Evolutionary conservation across 1,284 basidiomycete genomes (phyloP).

Genomic region (Hypsizygus ulmarius): DNA sequence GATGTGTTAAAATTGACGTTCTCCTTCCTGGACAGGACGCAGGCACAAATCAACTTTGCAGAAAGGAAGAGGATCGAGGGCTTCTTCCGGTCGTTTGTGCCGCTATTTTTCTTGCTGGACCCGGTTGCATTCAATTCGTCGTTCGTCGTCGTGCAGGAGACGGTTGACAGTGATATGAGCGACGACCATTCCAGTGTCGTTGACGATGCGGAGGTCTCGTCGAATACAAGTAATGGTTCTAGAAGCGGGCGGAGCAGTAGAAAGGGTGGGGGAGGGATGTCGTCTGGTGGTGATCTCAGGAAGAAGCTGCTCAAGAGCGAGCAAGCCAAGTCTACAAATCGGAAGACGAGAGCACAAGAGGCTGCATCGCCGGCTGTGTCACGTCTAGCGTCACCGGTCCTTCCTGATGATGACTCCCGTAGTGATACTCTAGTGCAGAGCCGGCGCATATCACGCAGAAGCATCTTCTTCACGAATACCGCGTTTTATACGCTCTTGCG

Average conservation of each 20-base stretch:
- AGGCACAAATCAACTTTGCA: constrained; percentile 64
- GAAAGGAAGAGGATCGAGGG: constrained; percentile 85
- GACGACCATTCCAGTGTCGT: constrained; percentile 47
- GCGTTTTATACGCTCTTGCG: constrained; percentile 85
- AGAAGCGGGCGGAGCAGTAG: constrained; percentile 28
- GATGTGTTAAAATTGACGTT: constrained; percentile 88
- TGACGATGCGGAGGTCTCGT: constrained; percentile 51
- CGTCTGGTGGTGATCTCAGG: constrained; percentile 59
- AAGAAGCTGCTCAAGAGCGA: constrained; percentile 77
- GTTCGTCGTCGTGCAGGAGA: constrained; percentile 50
- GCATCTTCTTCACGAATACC: constrained; percentile 87
- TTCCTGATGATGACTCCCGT: constrained; percentile 43
- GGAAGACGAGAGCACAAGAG: constrained; percentile 54
- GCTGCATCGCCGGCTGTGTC: constrained; percentile 40
- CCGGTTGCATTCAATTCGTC: constrained; percentile 68
- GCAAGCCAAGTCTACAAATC: constrained; percentile 65
- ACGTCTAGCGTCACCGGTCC: constrained; percentile 56
- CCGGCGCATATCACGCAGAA: constrained; percentile 39
- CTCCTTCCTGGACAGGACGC: constrained; percentile 89
- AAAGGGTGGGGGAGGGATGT: constrained; percentile 37
- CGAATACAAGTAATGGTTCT: constrained; percentile 31
- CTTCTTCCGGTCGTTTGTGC: constrained; percentile 79
- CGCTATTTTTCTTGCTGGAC: constrained; percentile 72
- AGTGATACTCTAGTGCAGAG: constrained; percentile 25
- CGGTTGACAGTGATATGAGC: constrained; percentile 49